Percentiles rank a stretch among this genome's conserved stretches.
These are phyloP conservation scores for Citrullus mucosospermus DNA, from an alignment of 306 rosid genomes.

Conservation along the genomic window DNA sequence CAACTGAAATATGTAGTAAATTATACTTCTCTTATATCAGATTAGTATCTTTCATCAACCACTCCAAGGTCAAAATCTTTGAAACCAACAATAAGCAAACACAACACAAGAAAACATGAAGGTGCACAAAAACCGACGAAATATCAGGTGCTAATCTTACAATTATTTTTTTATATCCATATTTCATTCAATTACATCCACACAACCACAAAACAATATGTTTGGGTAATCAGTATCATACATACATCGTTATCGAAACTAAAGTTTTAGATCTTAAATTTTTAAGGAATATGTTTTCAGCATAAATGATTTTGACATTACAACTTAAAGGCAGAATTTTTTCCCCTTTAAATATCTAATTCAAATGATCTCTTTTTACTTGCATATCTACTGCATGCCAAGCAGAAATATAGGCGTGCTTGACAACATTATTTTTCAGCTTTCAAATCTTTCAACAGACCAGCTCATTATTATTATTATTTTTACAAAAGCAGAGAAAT, in stretches of 20 bases:
- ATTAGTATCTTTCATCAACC: neutral
- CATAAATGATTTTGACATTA: neutral
- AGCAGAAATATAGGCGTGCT: neutral
- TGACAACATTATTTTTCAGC: neutral
- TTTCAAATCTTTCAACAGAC: neutral
- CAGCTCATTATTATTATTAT: too few relatives aligned
- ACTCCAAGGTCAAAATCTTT: neutral
- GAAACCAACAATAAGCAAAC: neutral
- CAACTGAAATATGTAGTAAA: neutral
- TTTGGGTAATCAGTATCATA: neutral
- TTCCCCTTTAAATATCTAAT: neutral
- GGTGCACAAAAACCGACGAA: neutral
- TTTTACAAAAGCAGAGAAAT: neutral
- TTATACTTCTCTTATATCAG: neutral
- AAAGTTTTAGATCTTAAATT: neutral
- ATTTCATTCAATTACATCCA: neutral
- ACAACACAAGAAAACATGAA: neutral
- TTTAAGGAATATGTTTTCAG: neutral
- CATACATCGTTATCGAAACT: neutral
- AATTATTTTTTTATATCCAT: neutral
- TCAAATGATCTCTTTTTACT: neutral
- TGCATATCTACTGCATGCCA: neutral
- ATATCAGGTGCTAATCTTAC: neutral
- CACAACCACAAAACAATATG: neutral
- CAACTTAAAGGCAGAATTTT: neutral